Evolutionary conservation across 2,329 filamentous ascomycete species (phyloP).

Genomic region (Ceratocystis cubensis): DNA sequence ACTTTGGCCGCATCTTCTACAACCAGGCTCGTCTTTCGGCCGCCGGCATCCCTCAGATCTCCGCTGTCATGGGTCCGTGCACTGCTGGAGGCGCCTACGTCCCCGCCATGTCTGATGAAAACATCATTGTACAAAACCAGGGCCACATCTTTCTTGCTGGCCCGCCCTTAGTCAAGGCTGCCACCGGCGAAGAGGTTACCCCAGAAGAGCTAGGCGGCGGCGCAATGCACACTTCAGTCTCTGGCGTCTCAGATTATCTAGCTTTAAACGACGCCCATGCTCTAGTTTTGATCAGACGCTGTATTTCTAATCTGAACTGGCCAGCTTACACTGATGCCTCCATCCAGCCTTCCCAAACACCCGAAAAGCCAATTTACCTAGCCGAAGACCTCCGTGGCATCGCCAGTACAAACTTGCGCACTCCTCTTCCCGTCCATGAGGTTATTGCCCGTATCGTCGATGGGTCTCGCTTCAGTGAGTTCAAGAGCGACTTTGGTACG

Average conservation of each 20-base stretch:
- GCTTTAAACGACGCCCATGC: constrained; percentile 91
- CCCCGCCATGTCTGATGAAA: constrained; percentile 93
- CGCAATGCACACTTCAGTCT: constrained; percentile 76
- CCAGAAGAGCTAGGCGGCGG: constrained; percentile 87
- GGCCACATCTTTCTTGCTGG: constrained; percentile 97
- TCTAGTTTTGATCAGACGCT: constrained; percentile 69
- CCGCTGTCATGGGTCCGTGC: constrained; percentile 94
- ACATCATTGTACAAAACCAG: constrained; percentile 88
- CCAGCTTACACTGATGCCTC: constrained; percentile 31
- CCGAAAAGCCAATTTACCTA: constrained; percentile 68
- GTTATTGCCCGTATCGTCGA: constrained; percentile 90
- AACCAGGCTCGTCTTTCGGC: constrained; percentile 93
- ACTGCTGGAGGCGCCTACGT: constrained; percentile 94
- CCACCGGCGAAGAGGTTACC: constrained; percentile 82
- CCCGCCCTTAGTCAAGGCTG: constrained; percentile 87
- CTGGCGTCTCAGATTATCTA: constrained; percentile 88
- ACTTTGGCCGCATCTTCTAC: constrained; percentile 96
- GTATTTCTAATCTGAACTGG: constrained; percentile 83
- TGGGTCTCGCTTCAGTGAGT: constrained; percentile 79
- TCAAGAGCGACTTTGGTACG: constrained; percentile 81
- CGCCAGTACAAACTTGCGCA: constrained; percentile 77
- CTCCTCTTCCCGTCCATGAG: constrained; percentile 74
- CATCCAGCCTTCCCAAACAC: constrained; percentile 26
- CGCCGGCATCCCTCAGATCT: constrained; percentile 79
- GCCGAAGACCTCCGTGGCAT: constrained; percentile 74